Percentiles rank a stretch among this genome's conserved stretches.
phyloP scores from a whole-genome alignment of 2,329 filamentous ascomycete genomes.

The Dothideomycetidae sp. region DNA sequence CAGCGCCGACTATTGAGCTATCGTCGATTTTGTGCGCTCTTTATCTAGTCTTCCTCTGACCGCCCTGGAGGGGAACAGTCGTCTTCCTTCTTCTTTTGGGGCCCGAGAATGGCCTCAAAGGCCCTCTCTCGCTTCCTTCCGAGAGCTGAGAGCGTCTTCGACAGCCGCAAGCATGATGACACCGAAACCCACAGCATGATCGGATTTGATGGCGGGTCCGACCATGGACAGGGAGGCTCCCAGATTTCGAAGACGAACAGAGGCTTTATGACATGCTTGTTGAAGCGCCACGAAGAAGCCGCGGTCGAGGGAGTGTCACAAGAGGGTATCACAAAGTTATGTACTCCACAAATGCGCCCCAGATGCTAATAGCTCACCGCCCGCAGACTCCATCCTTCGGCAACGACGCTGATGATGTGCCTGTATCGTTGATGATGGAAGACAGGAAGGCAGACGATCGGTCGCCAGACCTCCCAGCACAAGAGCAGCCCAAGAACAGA shows the following conservation, averaged over 20 bases:
- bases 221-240: constrained; percentile 35
- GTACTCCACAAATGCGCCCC: too few relatives aligned
- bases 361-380: constrained; percentile 7
- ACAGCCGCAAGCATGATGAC: constrained; percentile 26
- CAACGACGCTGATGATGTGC: constrained; percentile 6
- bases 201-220: constrained; percentile 33
- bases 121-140: constrained; percentile 37
- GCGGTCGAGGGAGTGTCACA: constrained; percentile 9
- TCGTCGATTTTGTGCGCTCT: too few relatives aligned
- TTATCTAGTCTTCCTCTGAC: too few relatives aligned
- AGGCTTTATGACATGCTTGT: constrained; percentile 43
- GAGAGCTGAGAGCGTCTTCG: constrained; percentile 26
- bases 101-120: constrained; percentile 40
- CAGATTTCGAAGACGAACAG: constrained; percentile 42
- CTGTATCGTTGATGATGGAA: constrained; percentile 7
- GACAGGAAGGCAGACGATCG: constrained; percentile 1
- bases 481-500: constrained; percentile 32
- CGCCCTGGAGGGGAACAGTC: too few relatives aligned
- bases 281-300: constrained; percentile 26
- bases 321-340: constrained; percentile 9
- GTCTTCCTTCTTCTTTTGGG: too few relatives aligned
- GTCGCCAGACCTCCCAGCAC: constrained; percentile 10
- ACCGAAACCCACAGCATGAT: constrained; percentile 31
- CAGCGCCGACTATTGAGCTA: too few relatives aligned
- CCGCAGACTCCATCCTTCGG: constrained; percentile 10